These are phyloP conservation scores for Auriscalpium microsporum DNA, from an alignment of 768 basidiomycete species.

Conservation along the genomic window DNA sequence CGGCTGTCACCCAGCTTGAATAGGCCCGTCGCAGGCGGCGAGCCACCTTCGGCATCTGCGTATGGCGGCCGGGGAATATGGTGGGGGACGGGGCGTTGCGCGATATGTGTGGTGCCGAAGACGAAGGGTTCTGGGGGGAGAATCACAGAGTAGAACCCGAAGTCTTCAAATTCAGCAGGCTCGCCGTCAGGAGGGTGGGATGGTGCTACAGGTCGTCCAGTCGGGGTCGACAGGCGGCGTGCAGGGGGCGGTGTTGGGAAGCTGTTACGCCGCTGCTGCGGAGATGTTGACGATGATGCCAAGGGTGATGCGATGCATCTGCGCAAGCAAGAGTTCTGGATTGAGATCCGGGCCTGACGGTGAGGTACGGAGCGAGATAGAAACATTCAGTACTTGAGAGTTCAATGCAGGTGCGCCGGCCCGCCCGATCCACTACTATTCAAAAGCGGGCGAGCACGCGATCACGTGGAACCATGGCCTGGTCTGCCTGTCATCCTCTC, in stretches of 20 bases:
- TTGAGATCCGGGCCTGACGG: too few relatives aligned
- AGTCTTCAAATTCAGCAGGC: conserved; percentile 15
- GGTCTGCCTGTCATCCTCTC: too few relatives aligned
- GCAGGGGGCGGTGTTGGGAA: background rate
- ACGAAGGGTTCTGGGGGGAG: conserved; percentile 60
- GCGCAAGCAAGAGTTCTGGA: too few relatives aligned
- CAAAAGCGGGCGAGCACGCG: too few relatives aligned
- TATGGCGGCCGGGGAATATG: conserved; percentile 51
- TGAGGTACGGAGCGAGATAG: too few relatives aligned
- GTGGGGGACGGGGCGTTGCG: conserved; percentile 44
- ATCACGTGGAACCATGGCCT: too few relatives aligned
- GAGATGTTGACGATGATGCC: too few relatives aligned
- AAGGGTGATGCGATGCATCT: too few relatives aligned
- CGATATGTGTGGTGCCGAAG: conserved; percentile 57
- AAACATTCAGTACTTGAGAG: too few relatives aligned
- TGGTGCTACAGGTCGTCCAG: background rate
- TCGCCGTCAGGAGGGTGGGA: background rate
- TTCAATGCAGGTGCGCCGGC: too few relatives aligned
- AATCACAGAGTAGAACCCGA: conserved; percentile 52
- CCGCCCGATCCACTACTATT: too few relatives aligned
- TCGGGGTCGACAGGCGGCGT: background rate
- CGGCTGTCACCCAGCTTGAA: conserved; percentile 1
- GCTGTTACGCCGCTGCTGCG: background rate
- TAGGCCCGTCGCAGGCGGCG: background rate
- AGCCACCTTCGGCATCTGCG: conserved; percentile 16